A percentile compares a stretch with the other conserved stretches of the same genome.
Conservation (phyloP, 2,329 filamentous ascomycete genomes). For the Ramichloridium luteum region DNA sequence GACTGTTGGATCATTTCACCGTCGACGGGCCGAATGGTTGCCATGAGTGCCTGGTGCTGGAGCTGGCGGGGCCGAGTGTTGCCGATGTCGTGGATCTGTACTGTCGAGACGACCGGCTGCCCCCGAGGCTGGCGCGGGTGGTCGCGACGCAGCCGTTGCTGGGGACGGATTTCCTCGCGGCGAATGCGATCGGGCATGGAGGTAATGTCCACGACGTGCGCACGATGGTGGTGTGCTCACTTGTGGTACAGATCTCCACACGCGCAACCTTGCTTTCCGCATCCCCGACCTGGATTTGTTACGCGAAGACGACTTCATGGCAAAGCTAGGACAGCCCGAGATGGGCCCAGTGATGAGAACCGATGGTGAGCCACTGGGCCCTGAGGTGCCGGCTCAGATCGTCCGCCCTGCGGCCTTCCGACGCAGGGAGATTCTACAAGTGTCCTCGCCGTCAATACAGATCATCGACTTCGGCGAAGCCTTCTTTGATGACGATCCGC, state of each 20-base stretch:
- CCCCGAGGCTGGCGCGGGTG: constrained; percentile 24
- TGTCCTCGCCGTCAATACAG: constrained; percentile 13
- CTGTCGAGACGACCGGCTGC: constrained; percentile 27
- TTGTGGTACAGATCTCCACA: constrained; percentile 23
- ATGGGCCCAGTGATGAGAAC: constrained; percentile 10
- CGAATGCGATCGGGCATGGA: too few relatives aligned
- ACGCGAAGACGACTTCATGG: constrained; percentile 13
- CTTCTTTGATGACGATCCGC: constrained; percentile 17
- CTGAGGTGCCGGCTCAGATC: constrained; percentile 9
- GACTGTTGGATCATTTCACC: constrained; percentile 28
- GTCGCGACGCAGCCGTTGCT: constrained; percentile 21
- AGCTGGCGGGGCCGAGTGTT: constrained; percentile 30
- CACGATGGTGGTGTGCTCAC: too few relatives aligned
- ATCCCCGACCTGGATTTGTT: constrained; percentile 13
- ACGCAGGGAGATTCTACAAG: constrained; percentile 9
- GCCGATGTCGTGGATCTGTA: constrained; percentile 26
- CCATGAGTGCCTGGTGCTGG: constrained; percentile 33
- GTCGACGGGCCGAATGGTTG: constrained; percentile 32
- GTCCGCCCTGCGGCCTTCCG: constrained; percentile 9
- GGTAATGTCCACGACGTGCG: too few relatives aligned
- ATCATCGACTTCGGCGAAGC: constrained; percentile 29
- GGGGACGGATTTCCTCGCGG: constrained; percentile 11
- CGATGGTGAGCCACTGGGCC: constrained; percentile 13
- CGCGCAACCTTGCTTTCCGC: constrained; percentile 16
- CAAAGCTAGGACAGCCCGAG: constrained; percentile 14